phyloP scores from a whole-genome alignment of 1,284 basidiomycete species.

The Puccinia novopanici region DNA sequence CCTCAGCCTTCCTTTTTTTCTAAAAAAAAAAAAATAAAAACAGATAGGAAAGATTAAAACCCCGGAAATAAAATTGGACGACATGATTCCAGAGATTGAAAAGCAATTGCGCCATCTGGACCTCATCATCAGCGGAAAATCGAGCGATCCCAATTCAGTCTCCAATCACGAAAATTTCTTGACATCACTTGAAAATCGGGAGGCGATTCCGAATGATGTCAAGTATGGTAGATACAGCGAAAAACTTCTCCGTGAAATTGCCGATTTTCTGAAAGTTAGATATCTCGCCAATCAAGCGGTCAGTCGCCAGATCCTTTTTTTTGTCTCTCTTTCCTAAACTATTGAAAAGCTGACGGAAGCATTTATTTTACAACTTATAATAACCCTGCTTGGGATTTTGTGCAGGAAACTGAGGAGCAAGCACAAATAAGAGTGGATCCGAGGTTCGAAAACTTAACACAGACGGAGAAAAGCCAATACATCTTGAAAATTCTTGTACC shows the following conservation, averaged over 20 bases:
- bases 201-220: constrained; percentile 26
- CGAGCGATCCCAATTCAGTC: constrained; percentile 11
- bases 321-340: not conserved
- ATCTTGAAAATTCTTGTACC: constrained; percentile 48
- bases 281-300: constrained; percentile 26
- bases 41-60: constrained; percentile 36
- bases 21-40: too few relatives aligned
- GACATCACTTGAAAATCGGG: constrained; percentile 1
- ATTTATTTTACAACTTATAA: not conserved
- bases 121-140: constrained; percentile 37
- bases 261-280: constrained; percentile 31
- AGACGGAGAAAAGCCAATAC: constrained; percentile 42
- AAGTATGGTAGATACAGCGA: constrained; percentile 44
- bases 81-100: constrained; percentile 23
- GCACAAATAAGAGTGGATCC: constrained; percentile 7
- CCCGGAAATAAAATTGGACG: constrained; percentile 19
- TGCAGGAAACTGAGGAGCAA: not conserved
- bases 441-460: constrained; percentile 30
- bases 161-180: constrained; percentile 34
- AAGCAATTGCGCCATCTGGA: constrained; percentile 27
- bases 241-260: constrained; percentile 24
- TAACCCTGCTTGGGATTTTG: not conserved
- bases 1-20: too few relatives aligned
- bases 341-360: not conserved
- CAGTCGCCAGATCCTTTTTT: not conserved